phyloP scores from a whole-genome alignment of 2,329 filamentous ascomycete genomes.

The Pseudogymnoascus sp. region DNA sequence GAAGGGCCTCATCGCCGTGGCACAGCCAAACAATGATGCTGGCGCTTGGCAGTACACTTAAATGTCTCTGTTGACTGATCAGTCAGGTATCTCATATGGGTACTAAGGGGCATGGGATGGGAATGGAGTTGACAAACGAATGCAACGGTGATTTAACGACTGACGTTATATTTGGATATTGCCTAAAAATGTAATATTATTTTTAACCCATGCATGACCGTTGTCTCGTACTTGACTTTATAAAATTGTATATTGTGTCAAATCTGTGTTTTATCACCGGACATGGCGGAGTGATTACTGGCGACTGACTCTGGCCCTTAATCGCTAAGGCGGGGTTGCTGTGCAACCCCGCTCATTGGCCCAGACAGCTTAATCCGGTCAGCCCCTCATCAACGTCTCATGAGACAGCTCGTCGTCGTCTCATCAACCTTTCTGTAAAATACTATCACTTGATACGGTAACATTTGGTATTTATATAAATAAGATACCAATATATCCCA shows the following conservation, averaged over 20 bases:
- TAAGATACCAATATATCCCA: background rate
- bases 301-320: background rate
- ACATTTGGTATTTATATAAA: background rate
- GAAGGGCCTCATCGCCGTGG: constrained; percentile 27
- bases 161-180: background rate
- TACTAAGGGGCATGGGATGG: background rate
- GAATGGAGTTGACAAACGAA: constrained; percentile 11
- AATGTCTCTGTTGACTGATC: constrained; percentile 6
- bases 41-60: constrained; percentile 36
- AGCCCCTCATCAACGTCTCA: background rate
- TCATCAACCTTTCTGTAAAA: background rate
- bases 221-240: background rate
- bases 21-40: constrained; percentile 19
- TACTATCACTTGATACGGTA: background rate
- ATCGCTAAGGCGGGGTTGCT: background rate
- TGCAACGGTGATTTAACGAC: background rate
- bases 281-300: background rate
- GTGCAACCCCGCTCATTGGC: background rate
- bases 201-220: background rate
- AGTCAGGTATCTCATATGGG: background rate
- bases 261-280: background rate
- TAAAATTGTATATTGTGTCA: background rate
- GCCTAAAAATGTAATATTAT: background rate
- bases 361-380: constrained; percentile 2
- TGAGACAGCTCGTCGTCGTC: background rate